Conservation (phyloP, 225 moss, liverwort and hornwort species). For the Marchantia polymorpha region DNA sequence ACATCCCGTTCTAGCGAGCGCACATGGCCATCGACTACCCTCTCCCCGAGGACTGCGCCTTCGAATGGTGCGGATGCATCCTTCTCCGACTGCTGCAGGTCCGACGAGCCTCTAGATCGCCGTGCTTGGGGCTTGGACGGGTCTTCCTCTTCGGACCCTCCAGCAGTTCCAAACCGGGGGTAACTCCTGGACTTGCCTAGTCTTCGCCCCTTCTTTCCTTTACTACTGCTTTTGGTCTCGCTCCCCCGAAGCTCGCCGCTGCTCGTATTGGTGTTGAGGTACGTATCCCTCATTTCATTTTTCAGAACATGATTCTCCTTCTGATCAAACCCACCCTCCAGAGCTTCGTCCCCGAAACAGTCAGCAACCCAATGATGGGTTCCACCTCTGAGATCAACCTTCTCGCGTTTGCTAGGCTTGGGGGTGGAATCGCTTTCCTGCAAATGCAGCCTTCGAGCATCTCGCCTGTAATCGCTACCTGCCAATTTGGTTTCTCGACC, state of each 20-base stretch:
- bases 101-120: slow-evolving; percentile 16
- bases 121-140: slow-evolving; percentile 18
- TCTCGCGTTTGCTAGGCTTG: slow-evolving; percentile 32
- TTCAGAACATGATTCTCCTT: slow-evolving; percentile 39
- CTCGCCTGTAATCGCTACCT: slow-evolving; percentile 17
- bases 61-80: slow-evolving; percentile 11
- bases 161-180: slow-evolving; percentile 23
- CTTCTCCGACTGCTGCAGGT: slow-evolving; percentile 22
- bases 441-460: slow-evolving; percentile 22
- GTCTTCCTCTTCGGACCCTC: slow-evolving; percentile 20
- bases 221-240: not conserved
- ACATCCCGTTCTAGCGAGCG: slow-evolving; percentile 4
- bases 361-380: slow-evolving; percentile 48
- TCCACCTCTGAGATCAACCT: slow-evolving; percentile 40
- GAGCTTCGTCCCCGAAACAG: slow-evolving; percentile 31
- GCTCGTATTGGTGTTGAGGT: not conserved
- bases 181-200: slow-evolving; percentile 44
- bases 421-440: slow-evolving; percentile 10
- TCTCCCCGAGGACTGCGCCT: slow-evolving; percentile 17
- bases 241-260: slow-evolving; percentile 13
- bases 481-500: slow-evolving; percentile 24
- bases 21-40: slow-evolving; percentile 16
- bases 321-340: slow-evolving; percentile 27
- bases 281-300: slow-evolving; percentile 27
- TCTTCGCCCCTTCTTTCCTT: slow-evolving; percentile 27